Evolutionary conservation across 495 filamentous ascomycete genomes (phyloP).

Genomic region (Podospora didyma): DNA sequence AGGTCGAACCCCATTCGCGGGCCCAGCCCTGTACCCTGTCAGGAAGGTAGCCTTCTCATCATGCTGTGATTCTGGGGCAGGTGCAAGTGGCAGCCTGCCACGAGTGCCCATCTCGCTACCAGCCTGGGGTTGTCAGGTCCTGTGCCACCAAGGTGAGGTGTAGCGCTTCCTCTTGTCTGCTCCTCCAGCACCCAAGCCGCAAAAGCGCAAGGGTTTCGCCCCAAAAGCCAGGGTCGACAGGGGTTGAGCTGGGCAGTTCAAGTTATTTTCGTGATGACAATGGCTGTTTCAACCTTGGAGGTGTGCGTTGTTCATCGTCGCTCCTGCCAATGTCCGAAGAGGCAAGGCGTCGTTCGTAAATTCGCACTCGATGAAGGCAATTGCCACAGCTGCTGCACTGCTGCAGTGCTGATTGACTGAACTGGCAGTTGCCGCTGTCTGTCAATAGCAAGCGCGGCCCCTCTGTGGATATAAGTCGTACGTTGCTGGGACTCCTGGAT

Average conservation of each 20-base stretch:
- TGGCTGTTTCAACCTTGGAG: not conserved
- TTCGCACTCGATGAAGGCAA: too few species aligned
- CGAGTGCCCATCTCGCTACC: slow-evolving; percentile 25
- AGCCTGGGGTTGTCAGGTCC: slow-evolving; percentile 4
- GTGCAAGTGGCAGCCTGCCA: slow-evolving; percentile 4
- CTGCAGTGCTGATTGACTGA: too few species aligned
- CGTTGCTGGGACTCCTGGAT: not conserved
- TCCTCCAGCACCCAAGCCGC: not conserved
- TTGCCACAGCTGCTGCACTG: too few species aligned
- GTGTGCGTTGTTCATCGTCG: not conserved
- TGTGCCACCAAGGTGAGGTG: not conserved
- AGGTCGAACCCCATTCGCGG: slow-evolving; percentile 14
- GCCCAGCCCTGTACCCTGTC: slow-evolving; percentile 9
- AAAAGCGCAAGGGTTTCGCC: not conserved
- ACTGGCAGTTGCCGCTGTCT: too few species aligned
- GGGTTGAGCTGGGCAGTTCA: not conserved
- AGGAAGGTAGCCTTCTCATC: not conserved
- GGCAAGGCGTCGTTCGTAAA: too few species aligned
- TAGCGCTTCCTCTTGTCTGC: not conserved
- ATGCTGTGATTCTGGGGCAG: not conserved
- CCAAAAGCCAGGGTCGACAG: not conserved
- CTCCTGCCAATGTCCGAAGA: too few species aligned
- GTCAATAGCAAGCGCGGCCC: not conserved
- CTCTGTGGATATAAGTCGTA: not conserved
- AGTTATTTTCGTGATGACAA: not conserved